These are phyloP conservation scores for Dillenia turbinata DNA, from an alignment of 164 flowering plant species.

Conservation along the genomic window DNA sequence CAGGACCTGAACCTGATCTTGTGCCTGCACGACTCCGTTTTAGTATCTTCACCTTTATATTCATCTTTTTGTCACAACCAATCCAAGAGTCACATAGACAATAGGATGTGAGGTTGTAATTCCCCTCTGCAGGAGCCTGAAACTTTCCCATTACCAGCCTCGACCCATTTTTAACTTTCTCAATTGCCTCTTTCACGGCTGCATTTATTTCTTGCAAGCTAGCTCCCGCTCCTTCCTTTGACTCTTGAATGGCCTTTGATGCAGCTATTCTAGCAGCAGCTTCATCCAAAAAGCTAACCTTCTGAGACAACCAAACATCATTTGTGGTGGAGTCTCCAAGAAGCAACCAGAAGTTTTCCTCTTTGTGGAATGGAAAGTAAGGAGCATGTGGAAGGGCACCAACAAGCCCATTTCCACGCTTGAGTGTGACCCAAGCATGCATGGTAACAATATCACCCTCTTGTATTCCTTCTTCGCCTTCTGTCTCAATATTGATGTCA, in stretches of 20 bases:
- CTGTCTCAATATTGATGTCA: conserved; percentile 61
- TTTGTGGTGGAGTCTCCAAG: conserved; percentile 58
- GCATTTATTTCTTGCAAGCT: conserved; percentile 30
- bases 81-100: conserved; percentile 69
- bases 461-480: conserved; percentile 78
- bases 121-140: conserved; percentile 59
- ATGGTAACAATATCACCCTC: conserved; percentile 75
- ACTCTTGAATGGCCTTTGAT: conserved; percentile 50
- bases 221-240: conserved; percentile 60
- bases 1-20: conserved; percentile 13
- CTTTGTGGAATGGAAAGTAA: conserved; percentile 63
- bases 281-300: conserved; percentile 62
- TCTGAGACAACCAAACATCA: conserved; percentile 62
- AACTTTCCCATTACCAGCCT: conserved; percentile 62
- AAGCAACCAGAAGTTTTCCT: conserved; percentile 63
- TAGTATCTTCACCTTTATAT: conserved; percentile 50
- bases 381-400: conserved; percentile 73
- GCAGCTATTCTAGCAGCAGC: conserved; percentile 53
- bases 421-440: conserved; percentile 64
- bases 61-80: conserved; percentile 57
- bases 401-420: conserved; percentile 49
- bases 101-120: conserved; percentile 48
- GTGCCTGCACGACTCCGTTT: conserved; percentile 56
- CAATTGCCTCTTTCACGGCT: conserved; percentile 53
- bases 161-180: conserved; percentile 48